Percentiles rank a stretch among this genome's conserved stretches.
These are phyloP conservation scores for Notholithocarpus densiflorus DNA, from an alignment of 306 rosid species.

Conservation along the genomic window DNA sequence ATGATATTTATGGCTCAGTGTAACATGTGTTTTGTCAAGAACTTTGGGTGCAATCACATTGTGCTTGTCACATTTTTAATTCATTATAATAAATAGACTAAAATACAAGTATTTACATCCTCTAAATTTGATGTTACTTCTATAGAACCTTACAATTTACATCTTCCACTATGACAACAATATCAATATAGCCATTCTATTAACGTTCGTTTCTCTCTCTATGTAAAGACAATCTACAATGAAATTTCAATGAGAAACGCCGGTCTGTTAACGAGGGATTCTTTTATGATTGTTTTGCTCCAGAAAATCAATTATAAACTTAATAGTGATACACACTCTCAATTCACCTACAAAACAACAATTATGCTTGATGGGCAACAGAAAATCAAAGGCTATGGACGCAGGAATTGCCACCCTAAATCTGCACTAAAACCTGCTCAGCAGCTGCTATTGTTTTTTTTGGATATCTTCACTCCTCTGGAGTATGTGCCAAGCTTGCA, in stretches of 20 bases:
- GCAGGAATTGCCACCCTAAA: slow-evolving; percentile 35
- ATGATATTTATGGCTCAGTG: too few species aligned
- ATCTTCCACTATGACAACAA: too few species aligned
- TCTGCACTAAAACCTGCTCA: slow-evolving; percentile 70
- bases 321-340: not conserved
- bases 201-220: too few species aligned
- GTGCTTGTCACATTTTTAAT: too few species aligned
- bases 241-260: slow-evolving; percentile 15
- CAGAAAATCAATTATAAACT: not conserved
- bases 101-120: too few species aligned
- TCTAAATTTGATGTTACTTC: too few species aligned
- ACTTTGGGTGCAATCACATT: too few species aligned
- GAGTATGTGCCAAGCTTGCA: slow-evolving; percentile 85
- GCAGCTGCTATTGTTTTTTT: slow-evolving; percentile 88
- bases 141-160: too few species aligned
- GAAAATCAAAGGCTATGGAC: not conserved
- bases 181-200: too few species aligned
- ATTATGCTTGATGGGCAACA: not conserved
- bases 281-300: not conserved
- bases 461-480: slow-evolving; percentile 57
- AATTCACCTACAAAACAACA: slow-evolving; percentile 4
- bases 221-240: slow-evolving; percentile 28
- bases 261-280: slow-evolving; percentile 1
- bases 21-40: too few species aligned
- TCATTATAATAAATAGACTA: too few species aligned